Evolutionary conservation across 1,284 basidiomycete species (phyloP).

Genomic region (Heterobasidion occidentale): DNA sequence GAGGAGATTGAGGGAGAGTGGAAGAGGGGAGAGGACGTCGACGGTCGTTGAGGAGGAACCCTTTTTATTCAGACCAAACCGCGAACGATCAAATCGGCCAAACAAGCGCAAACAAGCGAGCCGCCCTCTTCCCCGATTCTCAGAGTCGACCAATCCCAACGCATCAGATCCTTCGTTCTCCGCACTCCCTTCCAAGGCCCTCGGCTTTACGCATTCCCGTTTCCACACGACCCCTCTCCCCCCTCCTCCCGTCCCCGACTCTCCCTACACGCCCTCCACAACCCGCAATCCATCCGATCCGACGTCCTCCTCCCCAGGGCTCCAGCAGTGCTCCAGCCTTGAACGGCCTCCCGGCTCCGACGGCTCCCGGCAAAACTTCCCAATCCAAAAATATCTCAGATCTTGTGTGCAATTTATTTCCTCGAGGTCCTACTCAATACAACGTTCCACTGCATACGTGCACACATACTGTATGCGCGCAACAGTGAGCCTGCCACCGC

Average conservation of each 20-base stretch:
- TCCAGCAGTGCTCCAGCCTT: background rate
- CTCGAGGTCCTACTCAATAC: no score
- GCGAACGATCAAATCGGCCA: background rate
- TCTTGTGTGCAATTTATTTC: no score
- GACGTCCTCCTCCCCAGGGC: background rate
- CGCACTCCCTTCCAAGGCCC: background rate
- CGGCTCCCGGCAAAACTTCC: background rate
- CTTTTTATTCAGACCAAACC: conserved; percentile 1
- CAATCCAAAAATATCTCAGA: no score
- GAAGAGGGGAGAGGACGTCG: background rate
- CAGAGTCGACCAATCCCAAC: background rate
- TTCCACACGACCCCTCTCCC: background rate
- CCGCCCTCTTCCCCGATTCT: background rate
- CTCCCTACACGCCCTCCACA: no score
- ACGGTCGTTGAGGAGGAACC: background rate
- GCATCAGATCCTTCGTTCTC: background rate
- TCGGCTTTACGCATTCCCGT: background rate
- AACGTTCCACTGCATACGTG: no score
- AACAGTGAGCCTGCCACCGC: no score
- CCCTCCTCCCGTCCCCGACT: background rate
- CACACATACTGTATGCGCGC: no score
- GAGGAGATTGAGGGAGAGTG: background rate
- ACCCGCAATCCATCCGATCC: no score
- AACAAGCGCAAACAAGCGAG: conserved; percentile 1
- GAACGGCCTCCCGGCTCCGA: background rate